Percentiles rank a stretch among this genome's conserved stretches.
Conservation (phyloP, 2,329 filamentous ascomycete species). For the Claviceps sp. region DNA sequence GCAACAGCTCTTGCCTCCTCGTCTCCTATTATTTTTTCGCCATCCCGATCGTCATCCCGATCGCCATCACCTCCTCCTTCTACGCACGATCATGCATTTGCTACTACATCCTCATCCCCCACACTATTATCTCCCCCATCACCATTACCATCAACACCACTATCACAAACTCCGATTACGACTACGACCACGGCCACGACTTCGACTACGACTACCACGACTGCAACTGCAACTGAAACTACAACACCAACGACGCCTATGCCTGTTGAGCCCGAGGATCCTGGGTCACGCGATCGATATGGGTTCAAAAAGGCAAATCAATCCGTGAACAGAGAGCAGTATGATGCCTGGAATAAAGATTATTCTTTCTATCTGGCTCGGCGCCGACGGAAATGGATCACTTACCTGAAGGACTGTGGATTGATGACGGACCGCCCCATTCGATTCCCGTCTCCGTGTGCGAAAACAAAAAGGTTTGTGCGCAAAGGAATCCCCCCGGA, state of each 20-base stretch:
- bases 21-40: constrained; percentile 5
- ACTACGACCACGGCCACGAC: neutral
- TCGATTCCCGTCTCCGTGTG: constrained; percentile 65
- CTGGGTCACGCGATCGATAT: constrained; percentile 59
- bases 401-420: constrained; percentile 62
- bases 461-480: constrained; percentile 79
- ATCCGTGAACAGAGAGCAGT: constrained; percentile 61
- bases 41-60: constrained; percentile 6
- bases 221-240: neutral
- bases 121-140: constrained; percentile 8
- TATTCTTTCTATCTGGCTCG: constrained; percentile 66
- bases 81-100: neutral
- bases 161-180: constrained; percentile 2
- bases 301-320: constrained; percentile 84
- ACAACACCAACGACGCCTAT: neutral
- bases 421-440: constrained; percentile 58
- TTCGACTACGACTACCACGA: neutral
- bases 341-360: constrained; percentile 64
- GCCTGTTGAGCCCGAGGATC: constrained; percentile 30
- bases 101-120: neutral
- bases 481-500: constrained; percentile 89
- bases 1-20: neutral
- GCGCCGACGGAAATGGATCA: constrained; percentile 69
- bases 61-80: neutral
- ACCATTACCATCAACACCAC: constrained; percentile 2